phyloP scores from a whole-genome alignment of 805 yeast species.

The Metschnikowia kunwiensis region DNA sequence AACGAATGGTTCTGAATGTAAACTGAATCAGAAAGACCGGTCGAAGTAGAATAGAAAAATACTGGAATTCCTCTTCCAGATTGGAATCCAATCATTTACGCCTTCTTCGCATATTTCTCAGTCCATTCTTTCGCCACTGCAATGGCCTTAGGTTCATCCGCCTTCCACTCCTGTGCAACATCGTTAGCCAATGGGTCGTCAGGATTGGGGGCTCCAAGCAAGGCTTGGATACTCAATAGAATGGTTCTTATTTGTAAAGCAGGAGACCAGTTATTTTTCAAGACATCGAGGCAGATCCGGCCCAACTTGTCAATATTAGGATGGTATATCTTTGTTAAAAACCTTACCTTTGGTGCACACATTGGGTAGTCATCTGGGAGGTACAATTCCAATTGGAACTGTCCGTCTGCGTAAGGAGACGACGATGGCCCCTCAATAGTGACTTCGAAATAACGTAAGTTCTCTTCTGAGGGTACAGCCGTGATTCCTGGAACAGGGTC shows the following conservation, averaged over 20 bases:
- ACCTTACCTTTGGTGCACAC: constrained; percentile 96
- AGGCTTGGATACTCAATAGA: constrained; percentile 85
- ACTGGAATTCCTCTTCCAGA: too few relatives aligned
- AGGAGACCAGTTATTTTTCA: constrained; percentile 96
- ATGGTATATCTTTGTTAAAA: constrained; percentile 90
- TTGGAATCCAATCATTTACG: too few relatives aligned
- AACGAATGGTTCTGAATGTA: too few relatives aligned
- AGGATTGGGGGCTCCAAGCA: constrained; percentile 94
- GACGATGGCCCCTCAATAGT: constrained; percentile 87
- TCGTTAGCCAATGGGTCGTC: constrained; percentile 98
- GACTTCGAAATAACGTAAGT: constrained; percentile 88
- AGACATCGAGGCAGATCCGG: constrained; percentile 90
- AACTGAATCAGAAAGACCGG: too few relatives aligned
- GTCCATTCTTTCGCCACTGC: constrained; percentile 80
- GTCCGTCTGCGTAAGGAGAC: constrained; percentile 85
- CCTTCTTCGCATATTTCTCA: constrained; percentile 46
- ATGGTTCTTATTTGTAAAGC: constrained; percentile 95
- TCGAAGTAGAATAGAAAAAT: too few relatives aligned
- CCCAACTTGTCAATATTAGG: constrained; percentile 96
- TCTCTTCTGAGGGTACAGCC: constrained; percentile 92
- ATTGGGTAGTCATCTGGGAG: constrained; percentile 96
- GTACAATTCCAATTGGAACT: constrained; percentile 78
- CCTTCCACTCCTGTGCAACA: constrained; percentile 96
- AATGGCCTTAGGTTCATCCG: constrained; percentile 75
- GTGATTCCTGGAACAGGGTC: constrained; percentile 97